Evolutionary conservation across 306 rosid species (phyloP), one percentile per base, ranked within the genome.

Genomic region (Begonia fuchsioides): DNA sequence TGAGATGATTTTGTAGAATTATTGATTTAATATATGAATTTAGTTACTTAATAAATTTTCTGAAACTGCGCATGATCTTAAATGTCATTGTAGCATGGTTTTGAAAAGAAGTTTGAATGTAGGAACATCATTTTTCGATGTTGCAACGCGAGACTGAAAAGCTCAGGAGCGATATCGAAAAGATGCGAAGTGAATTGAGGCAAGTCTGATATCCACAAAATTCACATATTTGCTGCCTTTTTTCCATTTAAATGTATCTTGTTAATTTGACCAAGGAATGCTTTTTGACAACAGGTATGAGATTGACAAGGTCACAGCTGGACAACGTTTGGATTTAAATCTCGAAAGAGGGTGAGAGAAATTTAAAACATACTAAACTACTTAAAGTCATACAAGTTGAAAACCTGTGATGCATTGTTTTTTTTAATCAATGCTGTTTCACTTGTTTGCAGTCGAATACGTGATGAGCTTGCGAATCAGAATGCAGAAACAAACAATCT

Each of bases 141-240:
- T 63, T 76, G 76, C 78, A 74, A 73, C 75, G 72, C 5, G 81
- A 81, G 65, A 81, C 81, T 7, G 81, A 68, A 66, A 81, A 76
- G 55, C 81, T 73, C 60, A 73, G 56, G 32, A 53, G 40, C 53
- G 81, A 76, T 60, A 76, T 76, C 60, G 84, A 81, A 49, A 76
- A 81, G 75, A 73, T 81, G 77, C 76, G 84, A 7, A 81, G 75
- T 68, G 84, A 76, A 81, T 41, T 81, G 66, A 81, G 75, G 90
- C 77, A 14, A 49, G 72, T 49, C 39, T 59, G 13, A 53, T 52
- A 43, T 26, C 10, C 54, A 3, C 50, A 55, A 47, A 45, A 43
- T 45, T 19, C 44, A 49, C 3, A 9, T 45, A 2, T 8, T 13
- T 45, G 49, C 45, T 2, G 12, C 45, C 45, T 41, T 55, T 41